These are phyloP conservation scores for Chlamydomonas urium DNA, from an alignment of 139 green algal species.

Conservation along the genomic window DNA sequence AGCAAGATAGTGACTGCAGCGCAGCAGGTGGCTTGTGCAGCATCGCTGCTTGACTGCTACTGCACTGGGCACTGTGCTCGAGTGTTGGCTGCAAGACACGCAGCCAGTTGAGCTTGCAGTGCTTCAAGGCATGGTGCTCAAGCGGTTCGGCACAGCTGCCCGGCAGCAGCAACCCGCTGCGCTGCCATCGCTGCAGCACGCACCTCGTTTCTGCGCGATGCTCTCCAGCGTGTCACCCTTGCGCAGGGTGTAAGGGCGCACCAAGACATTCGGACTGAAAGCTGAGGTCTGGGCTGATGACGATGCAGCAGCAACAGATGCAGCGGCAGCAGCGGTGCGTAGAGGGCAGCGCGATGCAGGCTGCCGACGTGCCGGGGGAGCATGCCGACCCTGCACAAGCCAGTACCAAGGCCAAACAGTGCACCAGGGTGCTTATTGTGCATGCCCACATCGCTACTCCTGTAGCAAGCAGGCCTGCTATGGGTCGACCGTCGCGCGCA, in stretches of 20 bases:
- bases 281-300: not conserved
- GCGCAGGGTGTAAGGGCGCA: constrained; percentile 79
- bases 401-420: not conserved
- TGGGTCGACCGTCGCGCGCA: not conserved
- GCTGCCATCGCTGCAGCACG: too few species aligned
- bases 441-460: not conserved
- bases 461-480: not conserved
- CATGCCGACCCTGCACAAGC: too few species aligned
- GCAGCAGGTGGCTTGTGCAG: too few species aligned
- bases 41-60: not conserved
- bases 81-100: too few species aligned
- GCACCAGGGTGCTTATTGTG: not conserved
- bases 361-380: not conserved
- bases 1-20: not conserved
- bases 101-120: too few species aligned
- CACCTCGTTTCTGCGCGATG: constrained; percentile 77
- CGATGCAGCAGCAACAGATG: not conserved
- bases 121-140: too few species aligned
- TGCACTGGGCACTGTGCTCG: not conserved
- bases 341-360: not conserved
- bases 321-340: not conserved
- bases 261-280: constrained; percentile 4
- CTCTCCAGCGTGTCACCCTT: constrained; percentile 70
- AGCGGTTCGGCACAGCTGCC: too few species aligned
- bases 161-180: too few species aligned